phyloP scores from a whole-genome alignment of 2,329 filamentous ascomycete species.

The Ophiocordyceps camponoti-floridani region DNA sequence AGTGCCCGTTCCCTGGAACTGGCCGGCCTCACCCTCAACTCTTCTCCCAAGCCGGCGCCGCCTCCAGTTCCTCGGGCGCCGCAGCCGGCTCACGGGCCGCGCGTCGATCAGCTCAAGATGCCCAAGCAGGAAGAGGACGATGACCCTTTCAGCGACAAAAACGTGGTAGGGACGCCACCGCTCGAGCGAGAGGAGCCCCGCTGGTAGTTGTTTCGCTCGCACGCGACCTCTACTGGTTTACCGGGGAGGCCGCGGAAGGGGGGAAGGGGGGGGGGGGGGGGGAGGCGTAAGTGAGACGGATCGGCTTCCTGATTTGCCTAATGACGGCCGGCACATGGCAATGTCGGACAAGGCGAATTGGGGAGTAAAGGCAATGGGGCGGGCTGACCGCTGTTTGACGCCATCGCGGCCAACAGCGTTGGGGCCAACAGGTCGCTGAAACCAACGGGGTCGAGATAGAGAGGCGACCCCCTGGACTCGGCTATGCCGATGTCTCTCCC shows the following conservation, averaged over 20 bases:
- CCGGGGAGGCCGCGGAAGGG: too few relatives aligned
- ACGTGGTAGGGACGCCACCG: slow-evolving; percentile 35
- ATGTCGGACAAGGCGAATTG: not conserved
- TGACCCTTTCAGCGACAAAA: slow-evolving; percentile 73
- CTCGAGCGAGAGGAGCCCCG: slow-evolving; percentile 12
- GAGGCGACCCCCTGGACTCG: not conserved
- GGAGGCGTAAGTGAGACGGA: not conserved
- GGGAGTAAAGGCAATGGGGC: not conserved
- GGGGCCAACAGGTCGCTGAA: not conserved
- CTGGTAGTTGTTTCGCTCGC: slow-evolving; percentile 8
- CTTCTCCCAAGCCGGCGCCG: slow-evolving; percentile 18
- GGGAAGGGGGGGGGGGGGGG: too few relatives aligned
- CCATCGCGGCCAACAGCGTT: not conserved
- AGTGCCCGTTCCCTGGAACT: slow-evolving; percentile 23
- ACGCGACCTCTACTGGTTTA: not conserved
- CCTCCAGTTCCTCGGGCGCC: slow-evolving; percentile 18
- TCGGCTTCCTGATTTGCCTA: not conserved
- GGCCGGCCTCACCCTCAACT: slow-evolving; percentile 23
- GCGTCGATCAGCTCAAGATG: not conserved
- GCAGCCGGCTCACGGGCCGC: not conserved
- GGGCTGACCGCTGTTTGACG: not conserved
- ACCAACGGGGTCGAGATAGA: not conserved
- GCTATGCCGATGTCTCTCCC: not conserved
- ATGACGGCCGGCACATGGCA: not conserved
- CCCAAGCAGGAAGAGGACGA: slow-evolving; percentile 28